phyloP scores from a whole-genome alignment of 306 rosid genomes.

The Glycyrrhiza uralensis region DNA sequence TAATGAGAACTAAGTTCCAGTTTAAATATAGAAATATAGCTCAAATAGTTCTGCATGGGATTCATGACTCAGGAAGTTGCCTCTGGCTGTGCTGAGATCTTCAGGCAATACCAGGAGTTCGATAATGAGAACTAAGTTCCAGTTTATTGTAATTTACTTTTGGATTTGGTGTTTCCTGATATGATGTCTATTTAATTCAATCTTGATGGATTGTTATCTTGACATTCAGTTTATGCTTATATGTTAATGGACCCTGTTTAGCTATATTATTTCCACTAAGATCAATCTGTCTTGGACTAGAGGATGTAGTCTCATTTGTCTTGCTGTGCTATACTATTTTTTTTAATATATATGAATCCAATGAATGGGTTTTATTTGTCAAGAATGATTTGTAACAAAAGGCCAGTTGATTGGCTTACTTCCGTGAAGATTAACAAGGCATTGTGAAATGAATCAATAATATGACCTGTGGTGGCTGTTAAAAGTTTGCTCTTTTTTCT shows the following conservation, averaged over 20 bases:
- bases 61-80: slow-evolving; percentile 41
- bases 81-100: slow-evolving; percentile 59
- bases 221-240: slow-evolving; percentile 30
- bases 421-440: no score
- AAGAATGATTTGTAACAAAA: no score
- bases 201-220: slow-evolving; percentile 48
- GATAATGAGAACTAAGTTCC: slow-evolving; percentile 48
- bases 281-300: background rate
- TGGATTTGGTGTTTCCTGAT: slow-evolving; percentile 22
- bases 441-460: no score
- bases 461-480: no score
- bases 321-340: slow-evolving; percentile 18
- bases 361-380: no score
- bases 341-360: no score
- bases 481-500: no score
- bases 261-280: slow-evolving; percentile 19
- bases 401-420: no score
- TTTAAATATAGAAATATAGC: no score
- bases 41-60: no score
- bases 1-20: slow-evolving; percentile 39
- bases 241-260: slow-evolving; percentile 26
- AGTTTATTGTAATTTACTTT: slow-evolving; percentile 2
- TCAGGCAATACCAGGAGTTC: slow-evolving; percentile 60
- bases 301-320: slow-evolving; percentile 6
- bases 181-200: slow-evolving; percentile 11